Base-by-base conservation (phyloP, 2,329 filamentous ascomycete species). In the Fusarium brachygibbosum region DNA sequence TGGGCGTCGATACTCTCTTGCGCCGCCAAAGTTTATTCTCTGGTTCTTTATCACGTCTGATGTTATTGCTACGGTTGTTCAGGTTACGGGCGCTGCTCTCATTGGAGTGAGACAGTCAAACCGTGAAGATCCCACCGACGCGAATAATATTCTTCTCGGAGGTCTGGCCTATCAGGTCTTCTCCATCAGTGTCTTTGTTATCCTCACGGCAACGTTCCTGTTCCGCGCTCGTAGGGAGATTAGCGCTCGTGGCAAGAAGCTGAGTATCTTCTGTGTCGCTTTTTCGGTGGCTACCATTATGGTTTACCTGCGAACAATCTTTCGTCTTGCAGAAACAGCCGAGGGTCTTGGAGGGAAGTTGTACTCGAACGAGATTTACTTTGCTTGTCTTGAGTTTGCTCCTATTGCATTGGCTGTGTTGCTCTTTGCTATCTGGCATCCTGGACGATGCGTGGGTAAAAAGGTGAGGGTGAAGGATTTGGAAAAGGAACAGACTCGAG, bases 131-230 rank as follows among this genome's bases (percentile, higher is more conserved):
- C 84, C 86, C 0, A 83, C 80, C 3, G 81, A 78, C 2, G 81
- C 82, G 2, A 88, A 88, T 70, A 82, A 87, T 62, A 87, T 88
- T 66, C 76, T 88, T 3, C 80, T 88, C 2, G 85, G 81, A 1
- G 86, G 86, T 11, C 74, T 88, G 5, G 83, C 83, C 0, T 84
- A 87, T 60, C 86, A 88, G 68, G 83, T 84, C 10, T 83, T 86
- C 57, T 80, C 82, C 0, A 86, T 88, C 50, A 78, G 82, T 14
- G 71, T 84, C 6, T 86, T 86, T 42, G 78, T 87, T 53, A 70
- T 84, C 10, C 71, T 86, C 0, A 75, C 82, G 0, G 74, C 69
- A 5, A 75, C 75, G 6, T 86, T 85, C 53, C 66, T 85, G 40
- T 75, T 77, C 49, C 77, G 78, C 7, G 80, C 82, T 2, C 70